Evolutionary conservation across 1,284 basidiomycete species (phyloP), one percentile per base, ranked within the genome.

Genomic region (Sparassis latifolia): DNA sequence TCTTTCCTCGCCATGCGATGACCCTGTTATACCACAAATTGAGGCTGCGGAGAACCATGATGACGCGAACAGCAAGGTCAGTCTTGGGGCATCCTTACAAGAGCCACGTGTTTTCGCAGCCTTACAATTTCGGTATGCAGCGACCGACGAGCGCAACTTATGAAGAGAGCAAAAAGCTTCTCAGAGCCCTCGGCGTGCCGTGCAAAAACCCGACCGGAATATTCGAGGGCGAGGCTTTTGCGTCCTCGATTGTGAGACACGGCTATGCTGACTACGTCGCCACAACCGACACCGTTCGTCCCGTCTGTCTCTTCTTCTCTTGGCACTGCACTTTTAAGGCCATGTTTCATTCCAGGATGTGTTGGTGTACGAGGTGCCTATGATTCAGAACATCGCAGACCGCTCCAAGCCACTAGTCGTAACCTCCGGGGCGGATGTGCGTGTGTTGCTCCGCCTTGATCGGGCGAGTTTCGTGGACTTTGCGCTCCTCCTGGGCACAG

Each of bases 151-250:
- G 64, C 5, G 65, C 72, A 42, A 89, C 83, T 1, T 91, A 87
- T 57, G 64, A 69, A 0, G 80, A 91, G 58, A 76, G 77, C 55
- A 82, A 74, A 57, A 73, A 77, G 45, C 76, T 94, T 12, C 60
- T 94, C 3, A 59, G 65, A 28, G 82, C 83, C 0, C 85, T 93
- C 83, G 90, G 91, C 10, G 75, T 93, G 0, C 85, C 86, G 0
- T 86, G 84, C 58, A 63, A 93, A 32, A 78, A 86, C 9, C 72
- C 85, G 4, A 67, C 69, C 1, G 82, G 83, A 0, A 78, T 83
- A 0, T 84, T 78, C 55, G 92, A 95, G 63, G 92, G 86, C 0
- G 92, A 95, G 66, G 90, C 87, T 1, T 68, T 94, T 28, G 91
- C 90, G 1, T 78, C 86, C 2, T 76, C 86, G 3, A 70, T 94